These are phyloP conservation scores for Gracilariopsis chorda DNA, from an alignment of 23 red algal genomes.

Conservation along the genomic window DNA sequence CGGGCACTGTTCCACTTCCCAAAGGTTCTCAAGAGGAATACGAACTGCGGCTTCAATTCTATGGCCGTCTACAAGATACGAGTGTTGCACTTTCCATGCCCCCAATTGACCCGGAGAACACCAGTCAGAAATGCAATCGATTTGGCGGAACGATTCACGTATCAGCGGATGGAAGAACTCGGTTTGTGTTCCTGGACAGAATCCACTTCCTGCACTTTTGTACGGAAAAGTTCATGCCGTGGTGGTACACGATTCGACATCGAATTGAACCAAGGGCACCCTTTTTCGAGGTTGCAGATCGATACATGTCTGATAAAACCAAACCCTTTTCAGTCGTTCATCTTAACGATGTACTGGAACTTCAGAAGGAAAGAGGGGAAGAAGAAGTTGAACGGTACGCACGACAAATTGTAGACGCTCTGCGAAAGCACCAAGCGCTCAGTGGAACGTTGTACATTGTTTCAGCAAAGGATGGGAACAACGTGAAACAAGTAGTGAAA, in stretches of 20 bases:
- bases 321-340: slow-evolving; percentile 49
- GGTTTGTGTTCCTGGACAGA: slow-evolving; percentile 59
- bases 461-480: slow-evolving; percentile 14
- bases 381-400: slow-evolving; percentile 67
- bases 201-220: slow-evolving; percentile 72
- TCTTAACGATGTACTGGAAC: slow-evolving; percentile 42
- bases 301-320: background rate
- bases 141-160: slow-evolving; percentile 44
- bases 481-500: slow-evolving; percentile 35
- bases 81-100: slow-evolving; percentile 31
- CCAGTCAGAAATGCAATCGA: slow-evolving; percentile 48
- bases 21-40: slow-evolving; percentile 64
- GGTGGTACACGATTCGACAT: slow-evolving; percentile 73
- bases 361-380: slow-evolving; percentile 19
- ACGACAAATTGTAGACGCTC: slow-evolving; percentile 53
- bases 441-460: slow-evolving; percentile 45
- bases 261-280: slow-evolving; percentile 22
- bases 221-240: slow-evolving; percentile 76
- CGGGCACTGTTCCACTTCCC: slow-evolving; percentile 47
- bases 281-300: slow-evolving; percentile 22
- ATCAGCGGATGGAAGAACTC: background rate
- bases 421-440: slow-evolving; percentile 44
- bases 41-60: slow-evolving; percentile 23
- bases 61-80: slow-evolving; percentile 10
- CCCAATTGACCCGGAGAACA: slow-evolving; percentile 52